Evolutionary conservation across 768 basidiomycete species (phyloP).

Genomic region (Cyathus striatus): DNA sequence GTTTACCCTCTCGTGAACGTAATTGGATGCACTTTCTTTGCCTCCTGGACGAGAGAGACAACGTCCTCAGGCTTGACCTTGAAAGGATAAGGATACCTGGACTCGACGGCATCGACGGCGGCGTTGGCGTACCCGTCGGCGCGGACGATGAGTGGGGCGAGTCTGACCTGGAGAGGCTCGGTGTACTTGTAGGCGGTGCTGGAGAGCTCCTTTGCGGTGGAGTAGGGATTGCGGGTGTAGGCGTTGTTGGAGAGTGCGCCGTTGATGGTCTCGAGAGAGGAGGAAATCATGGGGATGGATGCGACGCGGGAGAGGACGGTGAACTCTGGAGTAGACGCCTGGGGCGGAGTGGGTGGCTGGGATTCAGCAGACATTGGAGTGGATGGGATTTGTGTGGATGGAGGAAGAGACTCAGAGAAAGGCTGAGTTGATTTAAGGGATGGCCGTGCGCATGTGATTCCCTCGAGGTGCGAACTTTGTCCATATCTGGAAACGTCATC

Average conservation of each 20-base stretch:
- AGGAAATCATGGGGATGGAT: constrained; percentile 71
- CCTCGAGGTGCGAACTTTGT: too few species aligned
- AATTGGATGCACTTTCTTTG: constrained; percentile 48
- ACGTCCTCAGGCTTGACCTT: constrained; percentile 70
- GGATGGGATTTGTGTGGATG: too few species aligned
- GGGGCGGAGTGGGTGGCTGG: constrained; percentile 6
- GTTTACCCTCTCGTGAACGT: constrained; percentile 25
- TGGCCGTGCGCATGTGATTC: too few species aligned
- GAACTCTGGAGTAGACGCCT: constrained; percentile 41
- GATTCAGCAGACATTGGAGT: too few species aligned
- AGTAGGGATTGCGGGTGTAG: constrained; percentile 62
- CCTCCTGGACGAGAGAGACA: constrained; percentile 50
- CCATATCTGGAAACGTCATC: too few species aligned
- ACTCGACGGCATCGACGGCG: constrained; percentile 69
- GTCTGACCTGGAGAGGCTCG: constrained; percentile 57
- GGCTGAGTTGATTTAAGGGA: too few species aligned
- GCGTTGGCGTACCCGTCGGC: constrained; percentile 69
- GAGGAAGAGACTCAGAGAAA: too few species aligned
- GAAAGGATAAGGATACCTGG: constrained; percentile 74
- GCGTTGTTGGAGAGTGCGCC: constrained; percentile 51
- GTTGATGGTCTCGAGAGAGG: constrained; percentile 56
- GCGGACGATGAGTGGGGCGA: constrained; percentile 61
- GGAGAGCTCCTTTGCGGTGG: constrained; percentile 58
- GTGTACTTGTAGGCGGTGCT: constrained; percentile 54
- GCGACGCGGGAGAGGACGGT: constrained; percentile 59